phyloP scores from a whole-genome alignment of 140 eudicot species.

The Stevia rebaudiana region DNA sequence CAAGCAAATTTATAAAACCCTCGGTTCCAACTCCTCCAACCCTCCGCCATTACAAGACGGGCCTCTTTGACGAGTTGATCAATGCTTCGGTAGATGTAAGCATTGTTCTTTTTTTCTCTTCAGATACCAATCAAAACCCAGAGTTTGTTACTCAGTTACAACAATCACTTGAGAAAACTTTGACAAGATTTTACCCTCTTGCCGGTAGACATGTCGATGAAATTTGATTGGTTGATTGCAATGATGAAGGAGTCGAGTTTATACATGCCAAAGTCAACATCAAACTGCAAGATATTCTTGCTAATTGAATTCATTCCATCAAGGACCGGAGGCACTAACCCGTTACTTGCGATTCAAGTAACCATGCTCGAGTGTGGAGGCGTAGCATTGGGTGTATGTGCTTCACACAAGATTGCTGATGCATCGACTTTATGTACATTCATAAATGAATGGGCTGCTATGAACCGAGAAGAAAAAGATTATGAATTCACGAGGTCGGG shows the following conservation, averaged over 20 bases:
- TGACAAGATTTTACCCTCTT: background rate
- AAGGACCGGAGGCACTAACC: background rate
- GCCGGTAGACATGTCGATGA: background rate
- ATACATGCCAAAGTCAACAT: background rate
- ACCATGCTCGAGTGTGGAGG: slow-evolving; percentile 27
- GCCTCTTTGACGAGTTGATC: slow-evolving; percentile 19
- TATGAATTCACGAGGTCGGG: background rate
- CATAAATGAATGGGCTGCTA: slow-evolving; percentile 13
- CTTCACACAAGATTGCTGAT: slow-evolving; percentile 24
- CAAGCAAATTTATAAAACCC: slow-evolving; percentile 4
- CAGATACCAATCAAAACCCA: background rate
- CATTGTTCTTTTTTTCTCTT: slow-evolving; percentile 15
- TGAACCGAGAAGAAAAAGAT: background rate
- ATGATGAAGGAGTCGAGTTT: slow-evolving; percentile 1
- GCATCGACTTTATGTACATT: slow-evolving; percentile 20
- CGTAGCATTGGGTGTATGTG: slow-evolving; percentile 27
- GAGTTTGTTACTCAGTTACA: background rate
- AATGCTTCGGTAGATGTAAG: background rate
- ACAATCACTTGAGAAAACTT: background rate
- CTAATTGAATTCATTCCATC: background rate
- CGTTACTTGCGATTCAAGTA: background rate
- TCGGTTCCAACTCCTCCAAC: background rate
- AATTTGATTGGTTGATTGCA: background rate
- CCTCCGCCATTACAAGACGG: background rate
- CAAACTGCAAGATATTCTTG: background rate